Evolutionary conservation across 75 land plant species (phyloP).

Genomic region (Ceratopteris richardii): DNA sequence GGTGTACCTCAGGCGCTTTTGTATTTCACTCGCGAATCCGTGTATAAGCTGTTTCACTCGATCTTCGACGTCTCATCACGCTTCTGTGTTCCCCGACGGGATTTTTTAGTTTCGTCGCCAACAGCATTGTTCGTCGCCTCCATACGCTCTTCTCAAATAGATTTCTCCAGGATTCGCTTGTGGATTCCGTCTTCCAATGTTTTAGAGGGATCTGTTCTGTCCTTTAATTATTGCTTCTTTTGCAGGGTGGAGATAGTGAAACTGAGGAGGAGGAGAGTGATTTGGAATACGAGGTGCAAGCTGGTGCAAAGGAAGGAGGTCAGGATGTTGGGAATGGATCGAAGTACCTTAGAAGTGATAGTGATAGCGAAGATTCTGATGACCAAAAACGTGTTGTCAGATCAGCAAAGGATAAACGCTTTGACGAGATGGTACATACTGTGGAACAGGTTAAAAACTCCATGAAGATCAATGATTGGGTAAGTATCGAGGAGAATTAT

Average conservation of each 20-base stretch:
- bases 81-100: too few relatives aligned
- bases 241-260: slow-evolving; percentile 36
- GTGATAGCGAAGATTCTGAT: slow-evolving; percentile 68
- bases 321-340: slow-evolving; percentile 17
- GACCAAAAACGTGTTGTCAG: slow-evolving; percentile 58
- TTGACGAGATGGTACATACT: slow-evolving; percentile 59
- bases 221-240: background rate
- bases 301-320: slow-evolving; percentile 10
- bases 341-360: slow-evolving; percentile 25
- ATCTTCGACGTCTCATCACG: background rate
- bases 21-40: too few relatives aligned
- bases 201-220: background rate
- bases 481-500: slow-evolving; percentile 77
- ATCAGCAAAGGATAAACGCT: slow-evolving; percentile 75
- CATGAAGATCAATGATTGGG: slow-evolving; percentile 94
- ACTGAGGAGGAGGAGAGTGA: slow-evolving; percentile 19
- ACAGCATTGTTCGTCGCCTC: slow-evolving; percentile 2
- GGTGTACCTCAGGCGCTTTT: too few relatives aligned
- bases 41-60: too few relatives aligned
- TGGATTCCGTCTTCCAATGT: background rate
- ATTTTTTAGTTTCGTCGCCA: background rate
- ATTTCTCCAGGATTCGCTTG: too few relatives aligned
- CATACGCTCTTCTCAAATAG: too few relatives aligned
- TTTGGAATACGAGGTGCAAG: slow-evolving; percentile 12
- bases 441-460: slow-evolving; percentile 84